Evolutionary conservation across 1,139 yeast species (phyloP).

Genomic region (Hyphopichia buzzinii): DNA sequence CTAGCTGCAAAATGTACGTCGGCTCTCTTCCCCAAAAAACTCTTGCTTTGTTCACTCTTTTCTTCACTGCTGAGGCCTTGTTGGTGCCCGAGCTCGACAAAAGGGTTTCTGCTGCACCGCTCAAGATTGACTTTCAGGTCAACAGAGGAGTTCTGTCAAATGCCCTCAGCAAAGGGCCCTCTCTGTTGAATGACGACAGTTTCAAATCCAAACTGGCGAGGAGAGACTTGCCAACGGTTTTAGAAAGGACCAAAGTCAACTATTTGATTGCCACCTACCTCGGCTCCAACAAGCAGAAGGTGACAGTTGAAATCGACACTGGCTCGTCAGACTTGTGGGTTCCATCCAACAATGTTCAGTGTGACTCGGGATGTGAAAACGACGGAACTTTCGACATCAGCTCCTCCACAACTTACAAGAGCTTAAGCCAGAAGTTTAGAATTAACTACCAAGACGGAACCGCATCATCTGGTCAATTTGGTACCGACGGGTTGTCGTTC

Average conservation of each 20-base stretch:
- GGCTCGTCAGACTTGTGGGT: slow-evolving; percentile 35
- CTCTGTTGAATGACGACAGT: too few species aligned
- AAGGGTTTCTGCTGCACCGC: background rate
- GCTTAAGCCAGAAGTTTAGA: background rate
- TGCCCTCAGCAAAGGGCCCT: too few species aligned
- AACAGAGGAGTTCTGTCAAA: background rate
- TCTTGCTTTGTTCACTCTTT: background rate
- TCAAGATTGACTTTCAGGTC: background rate
- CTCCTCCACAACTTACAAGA: slow-evolving; percentile 1
- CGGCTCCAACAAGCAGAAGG: slow-evolving; percentile 19
- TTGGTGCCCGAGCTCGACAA: slow-evolving; percentile 1
- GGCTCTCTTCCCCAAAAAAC: background rate
- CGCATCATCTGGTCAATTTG: slow-evolving; percentile 19
- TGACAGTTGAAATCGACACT: slow-evolving; percentile 23
- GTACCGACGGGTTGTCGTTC: slow-evolving; percentile 1
- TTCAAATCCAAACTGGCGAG: too few species aligned
- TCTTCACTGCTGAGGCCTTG: background rate
- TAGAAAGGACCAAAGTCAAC: too few species aligned
- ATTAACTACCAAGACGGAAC: slow-evolving; percentile 1
- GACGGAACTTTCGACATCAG: slow-evolving; percentile 2
- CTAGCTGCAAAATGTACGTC: background rate
- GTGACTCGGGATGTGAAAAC: slow-evolving; percentile 1
- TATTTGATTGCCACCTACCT: slow-evolving; percentile 8
- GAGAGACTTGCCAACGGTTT: too few species aligned
- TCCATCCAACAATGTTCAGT: slow-evolving; percentile 2